Evolutionary conservation across 2,329 filamentous ascomycete species (phyloP), one percentile per base, ranked within the genome.

Genomic region (Sordariomycetes sp.): DNA sequence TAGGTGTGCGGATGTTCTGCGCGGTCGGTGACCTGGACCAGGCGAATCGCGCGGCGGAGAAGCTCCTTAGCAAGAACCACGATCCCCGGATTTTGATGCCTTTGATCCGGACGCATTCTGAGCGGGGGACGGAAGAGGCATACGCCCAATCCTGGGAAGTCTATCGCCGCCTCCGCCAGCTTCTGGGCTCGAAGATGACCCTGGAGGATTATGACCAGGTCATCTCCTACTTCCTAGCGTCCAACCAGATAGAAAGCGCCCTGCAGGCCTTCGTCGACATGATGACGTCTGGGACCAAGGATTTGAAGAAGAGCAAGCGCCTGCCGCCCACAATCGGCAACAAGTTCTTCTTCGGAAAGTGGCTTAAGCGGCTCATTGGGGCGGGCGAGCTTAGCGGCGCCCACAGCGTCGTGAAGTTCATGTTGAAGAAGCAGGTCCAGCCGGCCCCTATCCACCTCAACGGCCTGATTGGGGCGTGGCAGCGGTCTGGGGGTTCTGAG

Each of bases 261-360:
- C 76, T 92, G 57, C 81, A 82, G 56, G 82, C 89, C 0, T 95
- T 95, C 68, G 88, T 86, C 62, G 89, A 96, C 67, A 95, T 96
- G 90, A 90, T 95, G 83, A 81, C 82, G 58, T 79, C 80, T 3
- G 78, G 79, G 5, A 66, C 74, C 52, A 68, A 82, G 57, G 74
- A 80, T 58, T 64, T 80, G 54, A 72, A 71, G 55, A 72, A 71
- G 58, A 66, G 62, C 54, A 63, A 65, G 8, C 67, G 64, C 55
- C 69, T 82, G 58, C 79, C 79, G 1, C 71, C 73, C 1, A 69
- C 73, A 10, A 69, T 82, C 45, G 74, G 73, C 54, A 94, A 95
- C 68, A 84, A 86, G 61, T 92, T 90, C 69, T 89, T 96, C 69
- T 87, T 90, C 62, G 87, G 86, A 36, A 91, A 89, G 64, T 96